Evolutionary conservation across 106 monocot genomes (phyloP).

Genomic region (Acorus calamus): DNA sequence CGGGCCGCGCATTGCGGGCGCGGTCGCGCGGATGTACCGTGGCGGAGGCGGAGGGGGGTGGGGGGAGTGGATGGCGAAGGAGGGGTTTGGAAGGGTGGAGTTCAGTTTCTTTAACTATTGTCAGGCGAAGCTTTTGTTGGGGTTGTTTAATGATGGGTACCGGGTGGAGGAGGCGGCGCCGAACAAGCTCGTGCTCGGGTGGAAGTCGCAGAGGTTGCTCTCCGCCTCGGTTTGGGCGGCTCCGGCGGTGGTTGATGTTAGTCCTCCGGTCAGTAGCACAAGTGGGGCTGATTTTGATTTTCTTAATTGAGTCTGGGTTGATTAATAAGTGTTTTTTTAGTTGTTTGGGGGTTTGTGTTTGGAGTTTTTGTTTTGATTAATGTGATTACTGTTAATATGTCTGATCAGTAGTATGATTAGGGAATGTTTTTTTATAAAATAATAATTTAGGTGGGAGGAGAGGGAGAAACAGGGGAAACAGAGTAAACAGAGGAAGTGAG

Average conservation of each 20-base stretch:
- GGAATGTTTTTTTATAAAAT: too few species aligned
- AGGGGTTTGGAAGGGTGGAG: conserved; percentile 16
- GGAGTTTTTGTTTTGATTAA: too few species aligned
- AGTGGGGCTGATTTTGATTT: too few species aligned
- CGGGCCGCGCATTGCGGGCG: conserved; percentile 21
- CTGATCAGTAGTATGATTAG: too few species aligned
- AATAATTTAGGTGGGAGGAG: too few species aligned
- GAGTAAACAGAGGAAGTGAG: too few species aligned
- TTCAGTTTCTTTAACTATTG: conserved; percentile 36
- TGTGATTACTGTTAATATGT: too few species aligned
- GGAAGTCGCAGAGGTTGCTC: conserved; percentile 28
- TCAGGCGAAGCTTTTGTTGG: conserved; percentile 30
- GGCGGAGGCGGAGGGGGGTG: conserved; percentile 2
- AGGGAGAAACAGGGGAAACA: too few species aligned
- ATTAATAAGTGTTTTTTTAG: too few species aligned
- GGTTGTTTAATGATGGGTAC: conserved; percentile 34
- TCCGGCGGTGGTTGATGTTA: not conserved
- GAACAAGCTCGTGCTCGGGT: conserved; percentile 29
- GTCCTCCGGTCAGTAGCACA: too few species aligned
- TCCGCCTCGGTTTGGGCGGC: conserved; percentile 27
- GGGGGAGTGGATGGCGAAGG: conserved; percentile 26
- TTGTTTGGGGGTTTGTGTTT: too few species aligned
- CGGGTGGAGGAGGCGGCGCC: conserved; percentile 19
- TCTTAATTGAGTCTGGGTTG: too few species aligned
- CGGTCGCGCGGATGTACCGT: conserved; percentile 14